Evolutionary conservation across 108 stramenopile species (phyloP).

Genomic region (Epithemia pelagica): DNA sequence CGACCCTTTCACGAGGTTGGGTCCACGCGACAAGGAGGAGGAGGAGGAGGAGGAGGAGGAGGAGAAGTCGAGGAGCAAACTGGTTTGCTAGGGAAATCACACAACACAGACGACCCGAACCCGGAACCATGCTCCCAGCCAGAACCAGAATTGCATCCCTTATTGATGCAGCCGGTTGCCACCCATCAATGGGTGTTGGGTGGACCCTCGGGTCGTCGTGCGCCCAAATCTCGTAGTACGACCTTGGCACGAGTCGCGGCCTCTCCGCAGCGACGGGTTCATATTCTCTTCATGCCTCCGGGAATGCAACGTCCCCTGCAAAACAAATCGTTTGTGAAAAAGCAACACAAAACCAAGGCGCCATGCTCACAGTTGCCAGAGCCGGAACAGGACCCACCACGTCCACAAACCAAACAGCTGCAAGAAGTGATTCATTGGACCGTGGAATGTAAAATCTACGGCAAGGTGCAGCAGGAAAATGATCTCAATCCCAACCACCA

Average conservation of each 20-base stretch:
- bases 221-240: conserved; percentile 22
- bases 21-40: not conserved
- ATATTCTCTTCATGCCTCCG: conserved; percentile 54
- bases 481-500: not conserved
- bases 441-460: not conserved
- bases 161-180: not conserved
- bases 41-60: too few relatives aligned
- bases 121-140: too few relatives aligned
- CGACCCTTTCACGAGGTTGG: not conserved
- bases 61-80: not conserved
- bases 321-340: conserved; percentile 42
- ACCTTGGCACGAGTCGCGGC: conserved; percentile 47
- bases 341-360: conserved; percentile 17
- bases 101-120: too few relatives aligned
- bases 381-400: not conserved
- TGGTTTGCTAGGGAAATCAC: not conserved
- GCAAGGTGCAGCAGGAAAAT: not conserved
- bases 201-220: not conserved
- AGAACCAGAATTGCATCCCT: too few relatives aligned
- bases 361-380: conserved; percentile 23
- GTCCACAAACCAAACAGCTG: not conserved
- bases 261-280: conserved; percentile 28
- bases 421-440: conserved; percentile 3
- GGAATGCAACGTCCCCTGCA: conserved; percentile 55
- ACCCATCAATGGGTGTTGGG: not conserved